Conservation (phyloP, 2,329 filamentous ascomycete species). For the Ustilaginoidea virens region DNA sequence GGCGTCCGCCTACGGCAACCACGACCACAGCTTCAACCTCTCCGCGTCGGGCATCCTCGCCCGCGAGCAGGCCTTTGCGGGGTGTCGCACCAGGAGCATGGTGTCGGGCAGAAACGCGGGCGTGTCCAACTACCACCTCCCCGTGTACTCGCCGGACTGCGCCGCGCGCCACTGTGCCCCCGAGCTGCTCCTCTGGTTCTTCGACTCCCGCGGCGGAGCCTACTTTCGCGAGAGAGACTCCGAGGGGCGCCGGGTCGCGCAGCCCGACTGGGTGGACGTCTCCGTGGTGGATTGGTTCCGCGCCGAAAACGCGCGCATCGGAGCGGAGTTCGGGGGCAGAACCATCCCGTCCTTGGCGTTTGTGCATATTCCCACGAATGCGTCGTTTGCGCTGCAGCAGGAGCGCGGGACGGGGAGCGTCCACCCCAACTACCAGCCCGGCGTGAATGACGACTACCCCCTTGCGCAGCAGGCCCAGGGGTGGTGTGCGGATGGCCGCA, state of each 20-base stretch:
- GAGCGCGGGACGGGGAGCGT: slow-evolving; percentile 12
- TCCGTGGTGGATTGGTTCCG: slow-evolving; percentile 30
- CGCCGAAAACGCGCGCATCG: slow-evolving; percentile 15
- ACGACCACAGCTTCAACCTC: slow-evolving; percentile 47
- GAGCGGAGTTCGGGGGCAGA: slow-evolving; percentile 14
- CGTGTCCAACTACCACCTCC: slow-evolving; percentile 31
- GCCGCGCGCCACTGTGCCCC: slow-evolving; percentile 17
- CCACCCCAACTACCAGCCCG: slow-evolving; percentile 22
- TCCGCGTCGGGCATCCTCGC: slow-evolving; percentile 27
- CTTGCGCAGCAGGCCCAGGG: slow-evolving; percentile 26
- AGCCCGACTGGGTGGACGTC: slow-evolving; percentile 29
- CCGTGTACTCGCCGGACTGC: slow-evolving; percentile 24
- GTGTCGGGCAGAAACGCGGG: slow-evolving; percentile 19
- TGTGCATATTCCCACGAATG: slow-evolving; percentile 31
- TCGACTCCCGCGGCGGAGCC: slow-evolving; percentile 48
- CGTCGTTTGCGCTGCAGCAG: slow-evolving; percentile 23
- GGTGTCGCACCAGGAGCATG: slow-evolving; percentile 25
- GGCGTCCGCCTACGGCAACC: slow-evolving; percentile 58
- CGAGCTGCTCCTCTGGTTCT: slow-evolving; percentile 51
- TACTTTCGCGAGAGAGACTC: slow-evolving; percentile 25
- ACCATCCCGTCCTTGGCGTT: slow-evolving; percentile 30
- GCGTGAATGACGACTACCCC: slow-evolving; percentile 28
- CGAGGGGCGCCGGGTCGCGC: slow-evolving; percentile 14
- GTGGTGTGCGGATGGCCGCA: slow-evolving; percentile 25
- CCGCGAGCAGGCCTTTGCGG: slow-evolving; percentile 23